phyloP scores from a whole-genome alignment of 495 filamentous ascomycete genomes.

The Parachaetomium inaequale region DNA sequence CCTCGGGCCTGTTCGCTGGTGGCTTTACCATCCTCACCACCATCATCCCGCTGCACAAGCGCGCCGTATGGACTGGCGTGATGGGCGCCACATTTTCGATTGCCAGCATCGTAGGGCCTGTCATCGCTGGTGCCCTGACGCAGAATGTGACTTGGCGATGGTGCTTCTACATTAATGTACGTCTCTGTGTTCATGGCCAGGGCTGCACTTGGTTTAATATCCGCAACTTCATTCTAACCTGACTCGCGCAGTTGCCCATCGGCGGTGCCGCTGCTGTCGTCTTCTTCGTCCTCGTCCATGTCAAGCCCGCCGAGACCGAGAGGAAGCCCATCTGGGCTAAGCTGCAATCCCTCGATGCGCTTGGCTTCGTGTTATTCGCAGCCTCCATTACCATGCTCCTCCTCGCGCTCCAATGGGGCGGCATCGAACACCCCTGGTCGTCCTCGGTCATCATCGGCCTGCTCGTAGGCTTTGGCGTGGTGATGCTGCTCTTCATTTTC shows the following conservation, averaged over 20 bases:
- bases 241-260: not conserved
- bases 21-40: conserved; percentile 51
- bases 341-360: not conserved
- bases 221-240: conserved; percentile 26
- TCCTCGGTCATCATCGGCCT: not conserved
- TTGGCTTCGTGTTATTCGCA: not conserved
- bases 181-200: not conserved
- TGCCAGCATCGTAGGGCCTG: conserved; percentile 58
- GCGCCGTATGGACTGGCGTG: conserved; percentile 37
- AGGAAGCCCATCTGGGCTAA: not conserved
- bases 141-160: conserved; percentile 41
- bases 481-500: not conserved
- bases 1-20: conserved; percentile 36
- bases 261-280: not conserved
- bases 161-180: conserved; percentile 36
- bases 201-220: not conserved
- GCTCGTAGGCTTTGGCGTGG: not conserved
- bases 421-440: not conserved
- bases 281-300: not conserved
- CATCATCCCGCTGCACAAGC: conserved; percentile 31
- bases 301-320: not conserved
- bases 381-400: not conserved
- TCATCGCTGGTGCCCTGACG: conserved; percentile 51
- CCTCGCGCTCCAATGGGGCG: not conserved
- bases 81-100: conserved; percentile 55